Conservation (phyloP, 306 rosid species). For the Herpetospermum pedunculosum region DNA sequence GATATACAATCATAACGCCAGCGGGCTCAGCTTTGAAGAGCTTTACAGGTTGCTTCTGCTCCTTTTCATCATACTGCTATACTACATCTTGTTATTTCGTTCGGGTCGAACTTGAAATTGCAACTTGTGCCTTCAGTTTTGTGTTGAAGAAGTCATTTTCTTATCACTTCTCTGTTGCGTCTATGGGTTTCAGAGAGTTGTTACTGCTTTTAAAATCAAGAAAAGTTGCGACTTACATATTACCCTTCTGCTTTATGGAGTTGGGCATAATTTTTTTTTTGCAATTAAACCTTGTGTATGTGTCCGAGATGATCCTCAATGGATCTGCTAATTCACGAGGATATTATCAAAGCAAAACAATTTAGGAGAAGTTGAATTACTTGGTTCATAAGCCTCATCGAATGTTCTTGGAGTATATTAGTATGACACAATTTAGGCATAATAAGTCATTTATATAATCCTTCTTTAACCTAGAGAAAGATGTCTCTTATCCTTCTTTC, state of each 20-base stretch:
- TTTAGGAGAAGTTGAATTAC: not conserved
- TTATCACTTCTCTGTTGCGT: not conserved
- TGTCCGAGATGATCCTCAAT: not conserved
- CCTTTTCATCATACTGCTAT: not conserved
- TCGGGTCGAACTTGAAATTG: not conserved
- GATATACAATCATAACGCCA: conserved; percentile 91
- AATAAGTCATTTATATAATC: not conserved
- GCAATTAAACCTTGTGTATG: not conserved
- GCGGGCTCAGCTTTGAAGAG: conserved; percentile 95
- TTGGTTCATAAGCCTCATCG: not conserved
- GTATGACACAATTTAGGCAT: conserved; percentile 1
- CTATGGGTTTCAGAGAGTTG: not conserved
- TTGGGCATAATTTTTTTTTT: not conserved
- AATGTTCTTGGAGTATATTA: not conserved
- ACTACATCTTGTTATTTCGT: not conserved
- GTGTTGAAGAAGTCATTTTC: not conserved
- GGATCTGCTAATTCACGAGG: not conserved
- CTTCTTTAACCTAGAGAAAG: not conserved
- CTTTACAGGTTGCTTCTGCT: conserved; percentile 61
- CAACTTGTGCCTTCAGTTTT: not conserved
- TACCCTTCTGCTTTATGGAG: not conserved
- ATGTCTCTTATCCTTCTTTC: not conserved
- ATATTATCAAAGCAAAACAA: not conserved
- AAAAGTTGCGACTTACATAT: not conserved
- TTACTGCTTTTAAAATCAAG: not conserved